These are phyloP conservation scores for Pholiota molesta DNA, from an alignment of 768 basidiomycete species.

Conservation along the genomic window DNA sequence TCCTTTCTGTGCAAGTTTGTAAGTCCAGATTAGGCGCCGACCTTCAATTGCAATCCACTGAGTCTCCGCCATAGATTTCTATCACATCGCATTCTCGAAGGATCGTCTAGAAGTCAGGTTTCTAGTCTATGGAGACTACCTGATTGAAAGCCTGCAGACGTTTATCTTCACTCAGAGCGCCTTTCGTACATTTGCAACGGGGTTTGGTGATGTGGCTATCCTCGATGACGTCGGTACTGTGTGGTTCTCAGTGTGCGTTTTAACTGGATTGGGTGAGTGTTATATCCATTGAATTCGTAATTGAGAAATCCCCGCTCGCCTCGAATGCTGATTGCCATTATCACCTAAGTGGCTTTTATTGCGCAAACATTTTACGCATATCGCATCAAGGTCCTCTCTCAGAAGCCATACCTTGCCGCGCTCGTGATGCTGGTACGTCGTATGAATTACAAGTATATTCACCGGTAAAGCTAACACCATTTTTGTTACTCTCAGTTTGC, in stretches of 20 bases:
- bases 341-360: slow-evolving; percentile 9
- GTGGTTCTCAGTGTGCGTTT: slow-evolving; percentile 16
- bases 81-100: slow-evolving; percentile 24
- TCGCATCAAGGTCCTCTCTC: slow-evolving; percentile 6
- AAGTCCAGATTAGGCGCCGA: background rate
- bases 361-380: slow-evolving; percentile 15
- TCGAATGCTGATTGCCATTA: too few species aligned
- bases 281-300: background rate
- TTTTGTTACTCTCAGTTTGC: slow-evolving; percentile 3
- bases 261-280: slow-evolving; percentile 15
- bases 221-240: slow-evolving; percentile 12
- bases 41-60: background rate
- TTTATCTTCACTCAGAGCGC: slow-evolving; percentile 18
- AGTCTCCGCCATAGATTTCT: slow-evolving; percentile 16
- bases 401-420: slow-evolving; percentile 6
- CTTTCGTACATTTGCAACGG: slow-evolving; percentile 21
- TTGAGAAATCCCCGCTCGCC: background rate
- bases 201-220: slow-evolving; percentile 15
- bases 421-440: slow-evolving; percentile 10
- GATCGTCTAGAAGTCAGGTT: slow-evolving; percentile 12
- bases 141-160: slow-evolving; percentile 17
- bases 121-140: slow-evolving; percentile 14
- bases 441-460: too few species aligned
- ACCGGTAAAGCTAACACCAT: background rate
- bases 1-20: slow-evolving; percentile 21